phyloP scores from a whole-genome alignment of 345 rosid species.

The Odontarrhena argentea region DNA sequence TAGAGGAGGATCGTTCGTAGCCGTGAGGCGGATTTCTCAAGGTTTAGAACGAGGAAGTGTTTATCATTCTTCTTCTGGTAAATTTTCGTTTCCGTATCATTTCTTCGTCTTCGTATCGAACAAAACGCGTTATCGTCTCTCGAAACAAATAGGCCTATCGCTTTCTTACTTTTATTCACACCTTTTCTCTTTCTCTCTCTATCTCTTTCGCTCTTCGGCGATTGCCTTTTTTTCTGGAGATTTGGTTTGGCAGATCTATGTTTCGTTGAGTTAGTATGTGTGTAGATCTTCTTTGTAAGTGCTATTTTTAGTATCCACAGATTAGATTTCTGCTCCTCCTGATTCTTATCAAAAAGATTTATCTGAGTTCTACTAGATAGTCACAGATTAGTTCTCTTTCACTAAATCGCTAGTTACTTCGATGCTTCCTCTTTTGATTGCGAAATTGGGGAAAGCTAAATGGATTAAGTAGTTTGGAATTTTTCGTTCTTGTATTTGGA shows the following conservation, averaged over 20 bases:
- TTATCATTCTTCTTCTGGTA: slow-evolving; percentile 93
- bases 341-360: neutral
- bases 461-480: neutral
- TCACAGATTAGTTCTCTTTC: neutral
- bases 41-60: slow-evolving; percentile 76
- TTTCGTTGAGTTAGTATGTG: slow-evolving; percentile 48
- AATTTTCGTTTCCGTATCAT: neutral
- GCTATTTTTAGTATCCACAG: slow-evolving; percentile 34
- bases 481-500: slow-evolving; percentile 8
- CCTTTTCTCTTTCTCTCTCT: neutral
- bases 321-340: slow-evolving; percentile 9
- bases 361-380: slow-evolving; percentile 1
- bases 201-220: slow-evolving; percentile 19
- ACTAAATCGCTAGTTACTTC: neutral
- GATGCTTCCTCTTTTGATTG: neutral
- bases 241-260: slow-evolving; percentile 44
- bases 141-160: neutral
- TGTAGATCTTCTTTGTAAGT: slow-evolving; percentile 59
- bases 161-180: slow-evolving; percentile 25
- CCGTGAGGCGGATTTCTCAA: slow-evolving; percentile 96
- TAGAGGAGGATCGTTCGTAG: slow-evolving; percentile 98
- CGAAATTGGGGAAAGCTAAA: neutral
- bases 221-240: slow-evolving; percentile 3
- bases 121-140: slow-evolving; percentile 36
- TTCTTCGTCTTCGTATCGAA: neutral